phyloP scores from a whole-genome alignment of 495 filamentous ascomycete genomes.

The Penicillium goetzii region DNA sequence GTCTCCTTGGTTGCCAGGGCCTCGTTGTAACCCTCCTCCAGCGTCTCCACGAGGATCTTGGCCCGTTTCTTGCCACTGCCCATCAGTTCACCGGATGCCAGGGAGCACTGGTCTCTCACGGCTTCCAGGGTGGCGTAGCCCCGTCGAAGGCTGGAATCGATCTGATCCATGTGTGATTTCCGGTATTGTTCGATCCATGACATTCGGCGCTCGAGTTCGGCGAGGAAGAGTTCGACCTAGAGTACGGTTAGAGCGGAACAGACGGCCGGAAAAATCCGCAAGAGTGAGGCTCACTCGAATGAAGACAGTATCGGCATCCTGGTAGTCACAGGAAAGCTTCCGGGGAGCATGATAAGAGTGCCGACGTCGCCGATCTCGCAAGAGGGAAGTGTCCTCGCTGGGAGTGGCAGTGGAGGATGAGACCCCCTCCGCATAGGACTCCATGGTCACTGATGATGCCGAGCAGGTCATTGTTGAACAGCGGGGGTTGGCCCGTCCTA shows the following conservation, averaged over 20 bases:
- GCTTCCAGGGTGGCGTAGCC: constrained; percentile 86
- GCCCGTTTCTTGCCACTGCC: constrained; percentile 83
- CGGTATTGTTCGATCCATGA: constrained; percentile 89
- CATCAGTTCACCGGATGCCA: constrained; percentile 89
- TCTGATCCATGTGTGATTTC: constrained; percentile 74
- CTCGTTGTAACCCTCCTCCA: constrained; percentile 89
- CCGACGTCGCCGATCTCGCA: constrained; percentile 56
- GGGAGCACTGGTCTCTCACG: constrained; percentile 82
- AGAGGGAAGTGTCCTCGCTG: constrained; percentile 39
- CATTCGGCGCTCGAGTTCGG: constrained; percentile 81
- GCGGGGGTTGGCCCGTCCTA: background rate
- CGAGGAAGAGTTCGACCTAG: constrained; percentile 86
- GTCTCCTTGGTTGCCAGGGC: constrained; percentile 85
- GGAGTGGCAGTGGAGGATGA: constrained; percentile 41
- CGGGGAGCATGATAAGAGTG: constrained; percentile 68
- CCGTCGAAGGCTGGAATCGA: constrained; percentile 79
- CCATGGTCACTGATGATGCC: constrained; percentile 49
- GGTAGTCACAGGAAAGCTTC: constrained; percentile 64
- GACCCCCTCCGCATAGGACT: constrained; percentile 43
- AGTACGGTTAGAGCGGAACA: constrained; percentile 19
- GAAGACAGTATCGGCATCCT: constrained; percentile 67
- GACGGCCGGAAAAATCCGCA: background rate
- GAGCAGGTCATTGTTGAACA: constrained; percentile 48
- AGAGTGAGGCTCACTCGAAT: constrained; percentile 53
- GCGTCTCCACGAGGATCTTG: constrained; percentile 86